A percentile compares a stretch with the other conserved stretches of the same genome.
phyloP scores from a whole-genome alignment of 2,329 filamentous ascomycete species.

The Triangularia setosa region DNA sequence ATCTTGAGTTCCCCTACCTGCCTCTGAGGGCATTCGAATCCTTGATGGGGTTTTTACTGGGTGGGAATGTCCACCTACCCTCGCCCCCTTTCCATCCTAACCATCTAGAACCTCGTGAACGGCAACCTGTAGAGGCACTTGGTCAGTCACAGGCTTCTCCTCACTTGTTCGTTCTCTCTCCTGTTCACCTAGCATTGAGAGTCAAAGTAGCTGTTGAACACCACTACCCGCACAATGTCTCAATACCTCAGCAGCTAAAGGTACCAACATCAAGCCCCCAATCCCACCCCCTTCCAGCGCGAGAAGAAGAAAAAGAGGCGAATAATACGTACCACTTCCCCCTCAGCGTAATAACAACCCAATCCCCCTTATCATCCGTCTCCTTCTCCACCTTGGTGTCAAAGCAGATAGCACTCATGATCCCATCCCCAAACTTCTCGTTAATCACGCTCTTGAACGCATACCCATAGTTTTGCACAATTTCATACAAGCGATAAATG shows the following conservation, averaged over 20 bases:
- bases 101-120: slow-evolving; percentile 34
- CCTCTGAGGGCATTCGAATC: background rate
- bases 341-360: slow-evolving; percentile 79
- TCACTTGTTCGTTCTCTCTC: too few species aligned
- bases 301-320: background rate
- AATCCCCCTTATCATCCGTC: slow-evolving; percentile 70
- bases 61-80: background rate
- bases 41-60: background rate
- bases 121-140: slow-evolving; percentile 31
- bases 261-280: too few species aligned
- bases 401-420: slow-evolving; percentile 95
- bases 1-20: background rate
- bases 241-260: too few species aligned
- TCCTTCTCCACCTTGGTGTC: slow-evolving; percentile 92
- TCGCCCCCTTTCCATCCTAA: background rate
- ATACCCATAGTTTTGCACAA: slow-evolving; percentile 95
- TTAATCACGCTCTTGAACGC: slow-evolving; percentile 94
- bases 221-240: too few species aligned
- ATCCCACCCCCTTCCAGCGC: too few species aligned
- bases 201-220: too few species aligned
- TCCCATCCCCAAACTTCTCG: slow-evolving; percentile 91
- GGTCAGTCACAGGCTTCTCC: background rate
- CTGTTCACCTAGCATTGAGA: too few species aligned
- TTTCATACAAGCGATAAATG: slow-evolving; percentile 88
- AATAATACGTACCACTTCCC: slow-evolving; percentile 69